Percentiles rank a stretch among this genome's conserved stretches.
These are phyloP conservation scores for Dioscorea zingiberensis DNA, from an alignment of 106 monocot genomes.

Conservation along the genomic window DNA sequence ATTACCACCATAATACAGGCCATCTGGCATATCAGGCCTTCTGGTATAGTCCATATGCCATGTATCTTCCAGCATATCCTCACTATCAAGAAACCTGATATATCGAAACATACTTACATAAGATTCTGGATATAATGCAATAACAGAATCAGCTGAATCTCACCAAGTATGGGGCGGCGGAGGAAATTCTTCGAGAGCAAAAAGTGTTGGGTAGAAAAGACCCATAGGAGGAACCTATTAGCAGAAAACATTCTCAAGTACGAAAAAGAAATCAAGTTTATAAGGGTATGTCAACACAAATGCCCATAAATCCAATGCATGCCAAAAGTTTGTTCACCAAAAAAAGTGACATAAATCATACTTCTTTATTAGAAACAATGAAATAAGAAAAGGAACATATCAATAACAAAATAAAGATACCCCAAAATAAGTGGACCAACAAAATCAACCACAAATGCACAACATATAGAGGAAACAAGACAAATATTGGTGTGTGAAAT, in stretches of 20 bases:
- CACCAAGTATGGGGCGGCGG: conserved; percentile 81
- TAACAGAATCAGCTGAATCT: conserved; percentile 3
- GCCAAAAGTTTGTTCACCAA: background rate
- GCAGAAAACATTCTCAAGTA: background rate
- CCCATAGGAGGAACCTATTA: conserved; percentile 95
- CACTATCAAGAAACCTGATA: conserved; percentile 76
- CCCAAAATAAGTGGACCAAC: no score
- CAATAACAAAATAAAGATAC: no score
- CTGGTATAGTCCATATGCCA: conserved; percentile 63
- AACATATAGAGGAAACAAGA: no score
- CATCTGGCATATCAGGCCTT: conserved; percentile 61
- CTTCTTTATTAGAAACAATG: no score
- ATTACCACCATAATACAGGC: conserved; percentile 50
- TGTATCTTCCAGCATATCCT: conserved; percentile 96
- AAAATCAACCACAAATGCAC: no score
- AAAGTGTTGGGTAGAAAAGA: conserved; percentile 76
- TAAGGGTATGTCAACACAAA: no score
- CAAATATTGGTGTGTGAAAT: no score
- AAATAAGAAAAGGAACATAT: no score
- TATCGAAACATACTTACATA: conserved; percentile 10
- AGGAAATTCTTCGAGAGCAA: conserved; percentile 74
- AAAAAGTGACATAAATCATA: no score
- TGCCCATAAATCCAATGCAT: background rate
- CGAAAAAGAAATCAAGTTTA: background rate
- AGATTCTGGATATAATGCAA: background rate